Evolutionary conservation across 2,329 filamentous ascomycete genomes (phyloP), one percentile per base, ranked within the genome.

Genomic region (Apiospora arundinis): DNA sequence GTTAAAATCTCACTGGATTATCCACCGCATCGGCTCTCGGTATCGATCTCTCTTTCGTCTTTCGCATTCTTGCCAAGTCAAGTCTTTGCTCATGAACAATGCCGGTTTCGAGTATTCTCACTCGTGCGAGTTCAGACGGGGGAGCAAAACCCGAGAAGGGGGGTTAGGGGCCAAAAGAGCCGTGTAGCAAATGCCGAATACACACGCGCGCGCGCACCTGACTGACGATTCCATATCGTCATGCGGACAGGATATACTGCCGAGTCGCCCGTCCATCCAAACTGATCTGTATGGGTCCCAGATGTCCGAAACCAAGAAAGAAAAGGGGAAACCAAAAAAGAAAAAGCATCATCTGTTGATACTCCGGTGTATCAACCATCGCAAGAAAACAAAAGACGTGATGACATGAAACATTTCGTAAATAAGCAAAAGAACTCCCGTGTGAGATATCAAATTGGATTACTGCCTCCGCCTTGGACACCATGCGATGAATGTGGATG

Each of bases 391-490:
- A n/a, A 63, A 23, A 32, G 32, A 40, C 56, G 9, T 32, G 23
- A 37, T 28, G 28, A 37, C 52, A 63, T 63, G 56, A 63, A n/a
- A 37, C 2, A 63, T 63, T 63, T 40, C 32, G 21, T 40, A 40
- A 63, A 63, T 18, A 63, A 63, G 56, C 56, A 63, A 63, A 63
- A 37, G 3, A 63, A 40, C 56, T 28, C 56, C 56, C 21, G 28
- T 63, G 56, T 32, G 28, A 45, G 56, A 40, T 63, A 63, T 63
- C 56, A 63, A 63, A 63, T 63, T 63, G 56, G 40, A 63, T 63
- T 63, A 40, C 32, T 40, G 56, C 56, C 56, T 63, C 56, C 56
- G 56, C 56, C 56, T 63, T 63, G 40, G 56, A 63, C 56, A 63
- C 56, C 56, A 63, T 63, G 56, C 56, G 32, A 63, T 63, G 56